Evolutionary conservation across 495 filamentous ascomycete species (phyloP).

Genomic region (Podospora fimiseda): DNA sequence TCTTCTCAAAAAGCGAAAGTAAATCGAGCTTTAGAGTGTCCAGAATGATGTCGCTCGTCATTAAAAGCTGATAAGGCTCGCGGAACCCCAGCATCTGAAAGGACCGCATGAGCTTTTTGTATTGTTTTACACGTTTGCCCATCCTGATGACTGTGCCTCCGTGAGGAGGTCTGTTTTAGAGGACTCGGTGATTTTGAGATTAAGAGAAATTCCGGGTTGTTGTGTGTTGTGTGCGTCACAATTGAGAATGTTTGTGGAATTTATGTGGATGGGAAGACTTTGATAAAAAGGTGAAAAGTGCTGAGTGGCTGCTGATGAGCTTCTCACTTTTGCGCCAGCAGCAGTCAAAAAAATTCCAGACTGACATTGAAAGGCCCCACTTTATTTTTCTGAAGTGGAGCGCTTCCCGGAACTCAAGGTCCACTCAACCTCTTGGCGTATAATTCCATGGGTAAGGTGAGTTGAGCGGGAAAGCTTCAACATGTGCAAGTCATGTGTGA

Average conservation of each 20-base stretch:
- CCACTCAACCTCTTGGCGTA: not conserved
- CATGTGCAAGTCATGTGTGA: too few relatives aligned
- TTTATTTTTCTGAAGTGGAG: not conserved
- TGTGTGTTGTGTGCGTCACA: too few relatives aligned
- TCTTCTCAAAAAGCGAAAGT: conserved; percentile 56
- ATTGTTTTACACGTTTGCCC: conserved; percentile 90
- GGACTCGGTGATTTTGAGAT: not conserved
- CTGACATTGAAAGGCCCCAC: conserved; percentile 5
- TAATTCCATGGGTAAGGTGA: too few relatives aligned
- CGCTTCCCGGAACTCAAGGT: conserved; percentile 5
- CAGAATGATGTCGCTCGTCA: conserved; percentile 29
- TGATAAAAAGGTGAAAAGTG: not conserved
- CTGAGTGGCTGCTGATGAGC: not conserved
- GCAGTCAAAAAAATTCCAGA: conserved; percentile 22
- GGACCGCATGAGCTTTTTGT: conserved; percentile 92
- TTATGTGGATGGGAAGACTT: too few relatives aligned
- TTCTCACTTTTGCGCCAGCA: not conserved
- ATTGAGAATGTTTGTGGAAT: not conserved
- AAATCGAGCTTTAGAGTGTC: conserved; percentile 63
- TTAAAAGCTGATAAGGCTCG: conserved; percentile 85
- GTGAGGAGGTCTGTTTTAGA: not conserved
- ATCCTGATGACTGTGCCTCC: conserved; percentile 15
- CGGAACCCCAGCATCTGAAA: conserved; percentile 60
- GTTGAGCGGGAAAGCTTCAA: too few relatives aligned
- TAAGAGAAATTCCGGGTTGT: not conserved